phyloP scores from a whole-genome alignment of 2,329 filamentous ascomycete genomes.

The Xylaria sp. region DNA sequence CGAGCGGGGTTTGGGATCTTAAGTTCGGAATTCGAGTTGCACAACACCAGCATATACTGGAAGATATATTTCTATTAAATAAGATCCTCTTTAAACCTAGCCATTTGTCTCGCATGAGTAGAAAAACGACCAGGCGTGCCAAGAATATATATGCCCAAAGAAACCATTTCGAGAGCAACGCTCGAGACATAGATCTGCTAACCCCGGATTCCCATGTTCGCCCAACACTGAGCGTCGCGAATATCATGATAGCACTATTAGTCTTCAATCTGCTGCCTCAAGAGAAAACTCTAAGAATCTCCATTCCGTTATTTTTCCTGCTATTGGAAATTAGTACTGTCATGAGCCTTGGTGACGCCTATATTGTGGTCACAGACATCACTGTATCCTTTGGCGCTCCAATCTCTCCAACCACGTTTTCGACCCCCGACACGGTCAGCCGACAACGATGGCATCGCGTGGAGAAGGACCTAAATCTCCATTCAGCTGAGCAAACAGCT shows the following conservation, averaged over 20 bases:
- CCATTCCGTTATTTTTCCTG: background rate
- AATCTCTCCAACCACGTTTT: background rate
- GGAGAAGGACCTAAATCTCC: constrained; percentile 76
- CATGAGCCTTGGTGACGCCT: background rate
- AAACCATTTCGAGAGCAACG: too few relatives aligned
- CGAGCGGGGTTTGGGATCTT: too few relatives aligned
- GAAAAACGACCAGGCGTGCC: too few relatives aligned
- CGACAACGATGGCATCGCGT: constrained; percentile 67
- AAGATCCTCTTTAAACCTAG: too few relatives aligned
- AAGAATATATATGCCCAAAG: too few relatives aligned
- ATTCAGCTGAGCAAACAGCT: constrained; percentile 71
- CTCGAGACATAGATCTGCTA: too few relatives aligned
- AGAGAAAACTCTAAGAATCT: background rate
- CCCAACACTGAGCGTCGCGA: background rate
- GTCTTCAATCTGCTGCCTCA: background rate
- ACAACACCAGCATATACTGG: too few relatives aligned
- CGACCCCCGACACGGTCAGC: background rate
- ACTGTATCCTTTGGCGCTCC: background rate
- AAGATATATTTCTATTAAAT: too few relatives aligned
- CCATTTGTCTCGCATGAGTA: too few relatives aligned
- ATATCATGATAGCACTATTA: background rate
- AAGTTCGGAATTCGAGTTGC: too few relatives aligned
- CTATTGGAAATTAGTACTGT: background rate
- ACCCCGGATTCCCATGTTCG: constrained; percentile 48
- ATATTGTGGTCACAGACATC: background rate